Percentiles rank a stretch among this genome's conserved stretches.
phyloP scores from a whole-genome alignment of 2,329 filamentous ascomycete species.

The Rugonectria rugulosa region DNA sequence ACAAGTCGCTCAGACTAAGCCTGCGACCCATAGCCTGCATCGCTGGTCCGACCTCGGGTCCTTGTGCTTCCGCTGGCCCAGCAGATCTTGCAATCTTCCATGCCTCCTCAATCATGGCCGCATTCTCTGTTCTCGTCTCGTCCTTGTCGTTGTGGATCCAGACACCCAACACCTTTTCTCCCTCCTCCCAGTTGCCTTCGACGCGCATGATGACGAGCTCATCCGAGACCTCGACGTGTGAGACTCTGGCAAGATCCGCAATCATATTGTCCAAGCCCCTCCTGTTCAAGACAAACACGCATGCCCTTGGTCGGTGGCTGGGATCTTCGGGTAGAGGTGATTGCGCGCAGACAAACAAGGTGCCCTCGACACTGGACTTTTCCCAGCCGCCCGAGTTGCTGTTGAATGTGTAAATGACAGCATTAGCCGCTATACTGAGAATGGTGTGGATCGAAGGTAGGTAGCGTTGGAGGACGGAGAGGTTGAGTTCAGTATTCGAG shows the following conservation, averaged over 20 bases:
- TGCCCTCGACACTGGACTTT: constrained; percentile 85
- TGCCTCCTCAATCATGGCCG: constrained; percentile 51
- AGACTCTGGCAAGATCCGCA: constrained; percentile 67
- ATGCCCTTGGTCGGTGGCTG: constrained; percentile 51
- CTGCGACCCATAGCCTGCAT: constrained; percentile 54
- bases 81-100: constrained; percentile 50
- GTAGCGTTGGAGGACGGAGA: constrained; percentile 83
- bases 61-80: constrained; percentile 39
- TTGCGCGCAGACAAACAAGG: constrained; percentile 84
- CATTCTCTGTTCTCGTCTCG: constrained; percentile 52
- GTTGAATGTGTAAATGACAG: constrained; percentile 84
- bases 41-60: constrained; percentile 48
- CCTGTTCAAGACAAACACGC: constrained; percentile 78
- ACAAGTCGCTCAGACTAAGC: constrained; percentile 56
- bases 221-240: constrained; percentile 68
- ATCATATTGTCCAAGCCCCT: constrained; percentile 75
- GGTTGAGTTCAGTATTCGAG: constrained; percentile 86
- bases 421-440: constrained; percentile 82
- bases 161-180: constrained; percentile 57
- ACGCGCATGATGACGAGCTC: constrained; percentile 61
- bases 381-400: constrained; percentile 75
- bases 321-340: constrained; percentile 49
- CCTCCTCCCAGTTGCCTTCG: constrained; percentile 44
- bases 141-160: constrained; percentile 62
- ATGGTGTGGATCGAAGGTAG: constrained; percentile 77